These are phyloP conservation scores for Piedraia hortae DNA, from an alignment of 2,329 filamentous ascomycete genomes.

Conservation along the genomic window DNA sequence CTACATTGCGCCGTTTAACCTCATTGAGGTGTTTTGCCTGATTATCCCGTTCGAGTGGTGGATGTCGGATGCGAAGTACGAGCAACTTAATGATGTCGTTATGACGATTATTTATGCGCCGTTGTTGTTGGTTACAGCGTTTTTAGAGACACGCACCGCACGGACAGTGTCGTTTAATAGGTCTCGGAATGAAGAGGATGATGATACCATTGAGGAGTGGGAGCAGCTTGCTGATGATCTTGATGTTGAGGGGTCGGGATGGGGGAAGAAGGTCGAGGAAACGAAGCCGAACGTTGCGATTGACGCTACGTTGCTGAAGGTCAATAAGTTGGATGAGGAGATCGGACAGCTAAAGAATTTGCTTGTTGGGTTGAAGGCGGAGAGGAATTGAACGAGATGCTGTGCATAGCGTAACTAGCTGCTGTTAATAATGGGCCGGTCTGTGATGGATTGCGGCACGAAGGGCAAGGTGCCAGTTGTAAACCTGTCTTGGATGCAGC, in stretches of 20 bases:
- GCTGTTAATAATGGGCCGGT: too few relatives aligned
- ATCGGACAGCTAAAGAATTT: constrained; percentile 19
- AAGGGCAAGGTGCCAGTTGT: too few relatives aligned
- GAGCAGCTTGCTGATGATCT: constrained; percentile 48
- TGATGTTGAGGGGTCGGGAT: constrained; percentile 62
- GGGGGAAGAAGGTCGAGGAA: constrained; percentile 52
- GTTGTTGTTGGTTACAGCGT: constrained; percentile 50
- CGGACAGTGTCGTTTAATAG: constrained; percentile 31
- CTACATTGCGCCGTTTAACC: constrained; percentile 84
- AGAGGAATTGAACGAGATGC: too few relatives aligned
- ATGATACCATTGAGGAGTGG: constrained; percentile 78
- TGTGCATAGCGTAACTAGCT: too few relatives aligned
- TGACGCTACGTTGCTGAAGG: constrained; percentile 46
- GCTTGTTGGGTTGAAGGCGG: constrained; percentile 3
- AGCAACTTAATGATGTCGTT: constrained; percentile 60
- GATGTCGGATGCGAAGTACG: constrained; percentile 48
- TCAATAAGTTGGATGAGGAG: constrained; percentile 18
- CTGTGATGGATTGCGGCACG: too few relatives aligned
- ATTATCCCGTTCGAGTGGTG: constrained; percentile 82
- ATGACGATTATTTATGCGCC: constrained; percentile 74
- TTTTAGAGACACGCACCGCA: constrained; percentile 20
- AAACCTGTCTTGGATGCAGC: too few relatives aligned
- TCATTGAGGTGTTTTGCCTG: constrained; percentile 62
- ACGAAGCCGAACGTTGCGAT: constrained; percentile 59
- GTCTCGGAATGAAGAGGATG: constrained; percentile 57